These are phyloP conservation scores for Gossypium thurberi DNA, from an alignment of 345 rosid genomes.

Conservation along the genomic window DNA sequence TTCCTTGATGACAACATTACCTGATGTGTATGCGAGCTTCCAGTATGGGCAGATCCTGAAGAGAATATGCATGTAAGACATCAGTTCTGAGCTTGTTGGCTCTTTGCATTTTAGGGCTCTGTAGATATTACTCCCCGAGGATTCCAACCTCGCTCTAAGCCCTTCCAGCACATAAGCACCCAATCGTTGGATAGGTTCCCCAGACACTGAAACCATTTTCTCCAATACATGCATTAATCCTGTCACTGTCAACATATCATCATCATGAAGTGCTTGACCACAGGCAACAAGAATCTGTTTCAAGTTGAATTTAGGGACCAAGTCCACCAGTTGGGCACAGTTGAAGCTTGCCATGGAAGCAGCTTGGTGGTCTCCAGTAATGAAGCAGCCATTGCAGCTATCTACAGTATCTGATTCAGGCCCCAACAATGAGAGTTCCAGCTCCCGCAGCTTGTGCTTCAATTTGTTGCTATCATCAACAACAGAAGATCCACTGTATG, in stretches of 20 bases:
- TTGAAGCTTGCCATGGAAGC: conserved; percentile 35
- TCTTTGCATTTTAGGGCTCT: conserved; percentile 69
- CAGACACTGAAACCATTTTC: conserved; percentile 81
- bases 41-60: conserved; percentile 77
- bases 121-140: conserved; percentile 84
- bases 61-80: conserved; percentile 87
- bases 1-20: conserved; percentile 63
- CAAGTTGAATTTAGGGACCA: conserved; percentile 55
- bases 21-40: conserved; percentile 75
- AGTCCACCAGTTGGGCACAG: conserved; percentile 38
- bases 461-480: conserved; percentile 41
- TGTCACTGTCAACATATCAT: conserved; percentile 39
- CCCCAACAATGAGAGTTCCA: conserved; percentile 60
- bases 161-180: conserved; percentile 95
- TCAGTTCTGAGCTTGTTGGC: conserved; percentile 77
- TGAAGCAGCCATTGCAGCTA: conserved; percentile 46
- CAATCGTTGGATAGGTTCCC: conserved; percentile 72
- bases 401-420: conserved; percentile 46
- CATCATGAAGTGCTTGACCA: conserved; percentile 56
- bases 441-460: conserved; percentile 60
- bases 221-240: conserved; percentile 65
- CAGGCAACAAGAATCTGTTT: conserved; percentile 53
- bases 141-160: conserved; percentile 80
- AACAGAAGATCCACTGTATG: conserved; percentile 61
- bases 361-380: conserved; percentile 30